Evolutionary conservation across 768 basidiomycete genomes (phyloP).

Genomic region (Collybia sp.): DNA sequence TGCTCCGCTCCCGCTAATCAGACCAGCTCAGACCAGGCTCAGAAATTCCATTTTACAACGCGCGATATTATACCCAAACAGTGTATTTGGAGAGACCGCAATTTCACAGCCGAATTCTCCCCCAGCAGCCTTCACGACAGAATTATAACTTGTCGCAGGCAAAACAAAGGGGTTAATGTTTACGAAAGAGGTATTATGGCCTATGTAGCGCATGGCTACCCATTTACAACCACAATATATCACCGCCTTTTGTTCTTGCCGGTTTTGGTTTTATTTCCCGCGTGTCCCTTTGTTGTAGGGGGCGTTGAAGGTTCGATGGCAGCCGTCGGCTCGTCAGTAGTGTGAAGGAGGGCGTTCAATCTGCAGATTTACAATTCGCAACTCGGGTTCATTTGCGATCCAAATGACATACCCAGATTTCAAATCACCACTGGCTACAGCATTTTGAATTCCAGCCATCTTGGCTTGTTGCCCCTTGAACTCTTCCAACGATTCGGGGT

Average conservation of each 20-base stretch:
- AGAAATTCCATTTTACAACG: conserved; percentile 37
- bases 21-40: conserved; percentile 1
- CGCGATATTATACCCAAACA: conserved; percentile 48
- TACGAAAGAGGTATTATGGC: too few relatives aligned
- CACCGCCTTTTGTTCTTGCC: not conserved
- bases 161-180: too few relatives aligned
- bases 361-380: too few relatives aligned
- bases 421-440: conserved; percentile 54
- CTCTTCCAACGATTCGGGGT: conserved; percentile 64
- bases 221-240: not conserved
- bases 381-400: too few relatives aligned
- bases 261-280: not conserved
- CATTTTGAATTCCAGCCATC: conserved; percentile 48
- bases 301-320: too few relatives aligned
- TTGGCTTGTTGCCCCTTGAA: conserved; percentile 58
- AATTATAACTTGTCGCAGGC: too few relatives aligned
- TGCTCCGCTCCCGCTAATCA: too few relatives aligned
- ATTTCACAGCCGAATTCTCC: not conserved
- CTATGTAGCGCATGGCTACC: too few relatives aligned
- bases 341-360: too few relatives aligned
- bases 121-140: not conserved
- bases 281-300: too few relatives aligned
- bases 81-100: not conserved
- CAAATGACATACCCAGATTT: conserved; percentile 42
- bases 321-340: too few relatives aligned